phyloP scores from a whole-genome alignment of 2,329 filamentous ascomycete genomes.

The Colletotrichum cuscutae region DNA sequence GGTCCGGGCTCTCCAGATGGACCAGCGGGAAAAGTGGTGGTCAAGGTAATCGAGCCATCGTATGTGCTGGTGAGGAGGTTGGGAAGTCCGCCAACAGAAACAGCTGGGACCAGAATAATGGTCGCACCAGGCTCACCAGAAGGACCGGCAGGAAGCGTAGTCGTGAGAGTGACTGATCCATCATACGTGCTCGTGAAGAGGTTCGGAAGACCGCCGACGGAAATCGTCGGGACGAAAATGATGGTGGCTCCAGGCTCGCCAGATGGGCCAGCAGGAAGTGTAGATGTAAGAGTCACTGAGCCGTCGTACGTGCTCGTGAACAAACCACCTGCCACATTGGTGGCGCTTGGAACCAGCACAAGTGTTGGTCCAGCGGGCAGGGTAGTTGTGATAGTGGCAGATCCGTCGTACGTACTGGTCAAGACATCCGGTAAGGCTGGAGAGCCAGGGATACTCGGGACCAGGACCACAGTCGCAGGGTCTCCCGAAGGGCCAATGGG shows the following conservation, averaged over 20 bases:
- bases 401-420: constrained; percentile 15
- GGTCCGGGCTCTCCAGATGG: background rate
- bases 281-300: background rate
- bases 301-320: constrained; percentile 11
- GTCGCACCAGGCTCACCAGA: background rate
- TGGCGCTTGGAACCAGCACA: background rate
- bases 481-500: background rate
- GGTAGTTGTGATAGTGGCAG: background rate
- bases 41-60: background rate
- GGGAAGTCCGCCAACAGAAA: background rate
- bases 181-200: constrained; percentile 3
- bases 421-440: background rate
- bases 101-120: background rate
- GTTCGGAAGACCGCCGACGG: background rate
- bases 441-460: background rate
- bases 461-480: background rate
- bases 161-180: background rate
- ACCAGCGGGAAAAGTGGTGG: background rate
- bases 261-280: background rate
- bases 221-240: background rate
- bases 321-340: background rate
- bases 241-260: background rate
- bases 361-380: background rate
- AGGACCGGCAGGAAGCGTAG: background rate
- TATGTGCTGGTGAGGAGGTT: constrained; percentile 1